Base-by-base conservation (phyloP, 352 stramenopile species). In the Phytophthora capsici region DNA sequence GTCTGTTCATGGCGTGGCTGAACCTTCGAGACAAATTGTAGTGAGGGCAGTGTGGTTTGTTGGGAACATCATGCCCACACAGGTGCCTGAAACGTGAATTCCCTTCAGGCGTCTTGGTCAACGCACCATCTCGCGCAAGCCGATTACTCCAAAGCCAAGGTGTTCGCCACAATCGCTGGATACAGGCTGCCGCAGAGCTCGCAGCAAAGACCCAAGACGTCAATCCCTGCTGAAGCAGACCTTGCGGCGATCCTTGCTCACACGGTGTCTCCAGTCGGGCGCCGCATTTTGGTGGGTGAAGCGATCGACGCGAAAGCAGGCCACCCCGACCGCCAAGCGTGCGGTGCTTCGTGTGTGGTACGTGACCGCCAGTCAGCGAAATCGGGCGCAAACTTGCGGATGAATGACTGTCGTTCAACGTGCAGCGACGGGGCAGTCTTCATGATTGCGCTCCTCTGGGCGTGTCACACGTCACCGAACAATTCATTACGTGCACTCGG, bases 341-440 rank as follows among this genome's bases (percentile, higher is more conserved):
- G 61, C 53, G 61, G 61, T 69, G 61, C 61, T 37, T 58, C 17
- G 14, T 34, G 44, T 38, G 63, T 53, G 61, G 63, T 67, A 62
- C 55, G 16, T 22, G 36, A 41, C 36, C 36, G 14, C 36, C 36
- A 41, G n/a, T 41, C 41, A 34, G 10, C 34, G 20, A 14, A 22
- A 26, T 32, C 43, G 28, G 32, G 12, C 16, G 43, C 20, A 49
- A 49, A 34, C 22, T 0, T 49, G 22, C 43, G 14, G 46, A 28
- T 54, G 56, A 62, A 66, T 71, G 57, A 66, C 56, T 30, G 63
- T 45, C 36, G 19, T 28, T 49, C 38, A 49, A 26, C 26, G 17
- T 2, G 23, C 37, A 59, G n/a, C 38, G 44, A 38, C 34, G 32
- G 36, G 28, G 1, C 10, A 36, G 19, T 25, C 9, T 60, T 50